Percentiles rank a stretch among this genome's conserved stretches.
phyloP scores from a whole-genome alignment of 1,284 basidiomycete genomes.

The Ceratobasidium sp. region DNA sequence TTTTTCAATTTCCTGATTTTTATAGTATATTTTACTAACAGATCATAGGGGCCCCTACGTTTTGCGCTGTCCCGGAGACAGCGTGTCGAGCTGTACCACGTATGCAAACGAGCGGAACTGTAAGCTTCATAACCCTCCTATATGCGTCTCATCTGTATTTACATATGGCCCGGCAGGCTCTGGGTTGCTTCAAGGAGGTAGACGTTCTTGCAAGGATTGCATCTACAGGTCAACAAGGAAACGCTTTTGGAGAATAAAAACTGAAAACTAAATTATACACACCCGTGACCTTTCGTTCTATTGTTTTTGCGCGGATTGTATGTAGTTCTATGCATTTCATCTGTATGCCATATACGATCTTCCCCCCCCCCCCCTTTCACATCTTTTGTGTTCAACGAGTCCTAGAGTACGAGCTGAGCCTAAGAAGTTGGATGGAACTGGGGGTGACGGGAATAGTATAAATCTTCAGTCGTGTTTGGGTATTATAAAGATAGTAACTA shows the following conservation, averaged over 20 bases:
- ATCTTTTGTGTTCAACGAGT: no score
- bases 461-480: neutral
- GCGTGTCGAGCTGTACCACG: slow-evolving; percentile 8
- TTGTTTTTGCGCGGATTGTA: no score
- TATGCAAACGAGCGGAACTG: neutral
- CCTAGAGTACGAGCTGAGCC: no score
- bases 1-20: neutral
- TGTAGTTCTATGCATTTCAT: no score
- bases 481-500: slow-evolving; percentile 9
- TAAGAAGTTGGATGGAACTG: no score
- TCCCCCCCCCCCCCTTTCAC: no score
- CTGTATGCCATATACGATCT: no score
- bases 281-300: no score
- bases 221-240: neutral
- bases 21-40: neutral
- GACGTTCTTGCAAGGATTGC: neutral
- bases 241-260: slow-evolving; percentile 3
- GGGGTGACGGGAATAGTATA: no score
- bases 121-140: neutral
- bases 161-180: neutral
- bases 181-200: neutral
- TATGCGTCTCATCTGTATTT: neutral
- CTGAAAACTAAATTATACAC: no score
- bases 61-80: neutral
- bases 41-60: neutral